Evolutionary conservation across 106 monocot genomes (phyloP), one percentile per base, ranked within the genome.

Genomic region (Posidonia australis): DNA sequence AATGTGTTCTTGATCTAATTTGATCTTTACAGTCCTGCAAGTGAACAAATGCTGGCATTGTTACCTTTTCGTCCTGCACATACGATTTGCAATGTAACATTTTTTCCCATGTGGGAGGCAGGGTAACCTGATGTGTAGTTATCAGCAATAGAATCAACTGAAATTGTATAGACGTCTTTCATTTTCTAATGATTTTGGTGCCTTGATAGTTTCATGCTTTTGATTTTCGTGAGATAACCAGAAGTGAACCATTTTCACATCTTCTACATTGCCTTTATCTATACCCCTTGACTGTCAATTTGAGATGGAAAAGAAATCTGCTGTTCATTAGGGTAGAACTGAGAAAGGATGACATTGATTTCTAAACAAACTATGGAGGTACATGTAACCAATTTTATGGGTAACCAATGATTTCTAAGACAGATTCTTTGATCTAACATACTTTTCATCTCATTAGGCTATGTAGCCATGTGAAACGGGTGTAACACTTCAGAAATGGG

Each of bases 221-320:
- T 79, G 91, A 98, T 79, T 98, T 98, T 68, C 82, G 83, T 60
- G 77, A 68, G 69, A 82, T 98, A 83, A 81, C 74, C 27, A 87
- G 87, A 77, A 85, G 85, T 71, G 90, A 91, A 67, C 96, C 96
- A 48, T 98, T 91, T 77, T 77, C 87, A 31, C 87, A 85, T 31
- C 75, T 98, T 66, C 68, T 98, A 16, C 96, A 98, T 85, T 84
- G 74, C 65, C 85, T 98, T 29, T 91, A 83, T 69, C 45, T 98
- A 20, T 98, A 98, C 58, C 96, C 96, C 4, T 73, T 91, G 73
- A 83, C 82, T 57, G 78, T 98, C 58, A 88, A 77, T 70, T 85
- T 98, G 76, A 85, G 84, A 60, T 82, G 96, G 67, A 98, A 98
- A 77, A 98, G 87, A 47, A 91, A 91, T 78, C n/a, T n/a, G n/a